Percentiles rank a stretch among this genome's conserved stretches.
Conservation (phyloP, 257 asterid genomes). For the Verbena officinalis region DNA sequence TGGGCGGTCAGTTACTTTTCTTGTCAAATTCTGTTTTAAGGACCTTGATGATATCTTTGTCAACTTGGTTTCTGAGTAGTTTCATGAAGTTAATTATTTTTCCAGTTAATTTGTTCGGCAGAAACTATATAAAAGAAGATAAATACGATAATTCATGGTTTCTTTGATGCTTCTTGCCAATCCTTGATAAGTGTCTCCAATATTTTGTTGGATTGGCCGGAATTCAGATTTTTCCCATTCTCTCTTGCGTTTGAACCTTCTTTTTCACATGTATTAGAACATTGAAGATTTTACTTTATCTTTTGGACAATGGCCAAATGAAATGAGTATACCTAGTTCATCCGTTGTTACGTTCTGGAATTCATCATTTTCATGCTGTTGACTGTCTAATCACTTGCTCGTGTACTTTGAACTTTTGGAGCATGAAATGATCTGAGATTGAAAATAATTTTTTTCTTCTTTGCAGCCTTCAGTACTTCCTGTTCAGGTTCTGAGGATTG, state of each 20-base stretch:
- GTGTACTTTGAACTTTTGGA: conserved; percentile 15
- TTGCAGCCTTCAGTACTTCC: conserved; percentile 97
- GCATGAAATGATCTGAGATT: conserved; percentile 13
- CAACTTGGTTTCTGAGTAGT: conserved; percentile 18
- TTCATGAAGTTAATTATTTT: conserved; percentile 18
- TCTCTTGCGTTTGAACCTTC: neutral
- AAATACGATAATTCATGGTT: too few relatives aligned
- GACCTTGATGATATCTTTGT: conserved; percentile 16
- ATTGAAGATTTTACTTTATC: neutral
- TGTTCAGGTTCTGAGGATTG: conserved; percentile 87
- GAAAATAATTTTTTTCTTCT: conserved; percentile 23
- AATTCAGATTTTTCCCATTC: neutral
- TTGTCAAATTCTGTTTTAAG: conserved; percentile 16
- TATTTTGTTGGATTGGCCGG: neutral
- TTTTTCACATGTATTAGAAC: neutral
- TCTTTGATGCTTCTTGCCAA: neutral
- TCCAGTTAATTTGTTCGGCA: neutral
- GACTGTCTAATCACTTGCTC: conserved; percentile 20
- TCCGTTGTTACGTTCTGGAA: neutral
- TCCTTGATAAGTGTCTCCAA: neutral
- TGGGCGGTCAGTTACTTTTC: conserved; percentile 86
- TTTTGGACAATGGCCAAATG: neutral
- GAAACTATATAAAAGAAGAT: neutral
- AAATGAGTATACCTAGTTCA: neutral
- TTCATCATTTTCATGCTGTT: neutral